Conservation (phyloP, 2,329 filamentous ascomycete genomes). For the Rhynchosporium graminicola region DNA sequence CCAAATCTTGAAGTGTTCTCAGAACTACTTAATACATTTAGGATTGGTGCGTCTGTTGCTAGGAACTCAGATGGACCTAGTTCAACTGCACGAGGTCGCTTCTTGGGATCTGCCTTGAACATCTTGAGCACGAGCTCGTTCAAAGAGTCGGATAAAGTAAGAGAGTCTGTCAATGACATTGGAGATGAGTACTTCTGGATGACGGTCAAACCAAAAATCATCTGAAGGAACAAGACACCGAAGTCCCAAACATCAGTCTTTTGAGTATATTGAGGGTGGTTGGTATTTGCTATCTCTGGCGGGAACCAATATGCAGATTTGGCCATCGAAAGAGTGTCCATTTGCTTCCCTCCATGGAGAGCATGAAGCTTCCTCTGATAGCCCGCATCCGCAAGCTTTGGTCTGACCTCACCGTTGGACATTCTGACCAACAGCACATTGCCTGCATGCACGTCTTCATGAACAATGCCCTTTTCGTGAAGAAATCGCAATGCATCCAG, state of each 20-base stretch:
- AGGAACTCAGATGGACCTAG: conserved; percentile 65
- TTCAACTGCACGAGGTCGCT: conserved; percentile 80
- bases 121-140: conserved; percentile 80
- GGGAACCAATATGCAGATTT: conserved; percentile 83
- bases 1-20: conserved; percentile 44
- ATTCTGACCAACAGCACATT: conserved; percentile 79
- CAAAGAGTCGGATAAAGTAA: conserved; percentile 72
- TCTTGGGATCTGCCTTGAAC: conserved; percentile 82
- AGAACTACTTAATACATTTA: conserved; percentile 44
- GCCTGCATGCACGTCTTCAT: conserved; percentile 77
- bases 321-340: conserved; percentile 58
- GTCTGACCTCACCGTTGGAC: conserved; percentile 65
- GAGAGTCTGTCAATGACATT: conserved; percentile 67
- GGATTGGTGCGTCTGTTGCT: conserved; percentile 62
- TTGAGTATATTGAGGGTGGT: conserved; percentile 63
- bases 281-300: conserved; percentile 68
- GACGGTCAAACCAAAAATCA: conserved; percentile 84
- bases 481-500: conserved; percentile 86
- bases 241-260: conserved; percentile 97
- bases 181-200: conserved; percentile 79
- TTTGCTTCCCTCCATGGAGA: conserved; percentile 55
- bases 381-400: conserved; percentile 73
- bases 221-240: conserved; percentile 87
- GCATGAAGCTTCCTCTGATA: conserved; percentile 69
- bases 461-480: conserved; percentile 80